Percentiles rank a stretch among this genome's conserved stretches.
Evolutionary conservation across 306 rosid species (phyloP).

Genomic region (Gastrolobium villosum): DNA sequence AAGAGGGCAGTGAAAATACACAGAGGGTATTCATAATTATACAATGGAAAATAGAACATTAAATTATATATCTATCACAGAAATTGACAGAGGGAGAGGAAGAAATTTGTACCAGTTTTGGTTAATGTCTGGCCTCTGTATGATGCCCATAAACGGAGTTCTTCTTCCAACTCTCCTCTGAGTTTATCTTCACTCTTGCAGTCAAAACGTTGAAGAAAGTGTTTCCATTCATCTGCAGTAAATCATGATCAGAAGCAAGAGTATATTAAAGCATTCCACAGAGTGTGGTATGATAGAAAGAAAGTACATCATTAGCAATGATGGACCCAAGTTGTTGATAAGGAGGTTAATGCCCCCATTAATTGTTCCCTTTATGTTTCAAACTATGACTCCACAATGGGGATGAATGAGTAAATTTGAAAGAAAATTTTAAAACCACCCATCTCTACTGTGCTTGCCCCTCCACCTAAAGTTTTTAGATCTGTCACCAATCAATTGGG

Average conservation of each 20-base stretch:
- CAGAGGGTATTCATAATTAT: constrained; percentile 38
- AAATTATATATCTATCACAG: constrained; percentile 32
- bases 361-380: constrained; percentile 21
- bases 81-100: constrained; percentile 27
- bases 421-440: neutral
- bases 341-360: neutral
- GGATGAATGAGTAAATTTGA: constrained; percentile 1
- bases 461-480: neutral
- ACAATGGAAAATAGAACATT: constrained; percentile 43
- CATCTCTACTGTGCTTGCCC: neutral
- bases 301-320: constrained; percentile 32
- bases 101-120: constrained; percentile 76
- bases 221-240: constrained; percentile 88
- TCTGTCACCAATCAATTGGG: neutral
- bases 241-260: constrained; percentile 40
- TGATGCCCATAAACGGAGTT: constrained; percentile 94
- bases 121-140: constrained; percentile 98
- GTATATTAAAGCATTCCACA: constrained; percentile 22
- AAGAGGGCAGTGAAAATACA: constrained; percentile 42
- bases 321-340: constrained; percentile 1
- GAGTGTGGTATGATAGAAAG: constrained; percentile 26
- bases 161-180: constrained; percentile 65
- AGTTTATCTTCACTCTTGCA: constrained; percentile 65
- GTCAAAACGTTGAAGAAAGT: constrained; percentile 81
- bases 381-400: constrained; percentile 4